These are phyloP conservation scores for Favolaschia claudopus DNA, from an alignment of 768 basidiomycete species.

Conservation along the genomic window DNA sequence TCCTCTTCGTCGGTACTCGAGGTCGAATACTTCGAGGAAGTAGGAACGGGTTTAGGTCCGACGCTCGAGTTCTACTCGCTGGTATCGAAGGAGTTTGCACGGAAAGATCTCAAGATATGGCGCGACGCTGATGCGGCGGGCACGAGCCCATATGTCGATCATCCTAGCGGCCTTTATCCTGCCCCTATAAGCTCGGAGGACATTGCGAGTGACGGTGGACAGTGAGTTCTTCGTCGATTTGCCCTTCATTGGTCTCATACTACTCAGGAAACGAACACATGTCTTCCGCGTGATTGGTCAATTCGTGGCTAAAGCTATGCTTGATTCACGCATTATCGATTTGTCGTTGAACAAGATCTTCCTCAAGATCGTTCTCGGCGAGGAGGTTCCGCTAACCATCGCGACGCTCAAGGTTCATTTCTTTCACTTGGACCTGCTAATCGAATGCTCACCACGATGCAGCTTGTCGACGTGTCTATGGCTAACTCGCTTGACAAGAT, in stretches of 20 bases:
- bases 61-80: conserved; percentile 99
- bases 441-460: conserved; percentile 12
- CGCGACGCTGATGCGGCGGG: conserved; percentile 77
- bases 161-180: conserved; percentile 89
- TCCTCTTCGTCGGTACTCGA: conserved; percentile 93
- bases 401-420: conserved; percentile 77
- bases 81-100: conserved; percentile 93
- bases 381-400: conserved; percentile 83
- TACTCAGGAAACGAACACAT: conserved; percentile 78
- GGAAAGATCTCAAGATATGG: conserved; percentile 90
- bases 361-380: conserved; percentile 87
- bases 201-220: conserved; percentile 74
- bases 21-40: conserved; percentile 99
- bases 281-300: conserved; percentile 92
- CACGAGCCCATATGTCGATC: conserved; percentile 77
- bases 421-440: neutral
- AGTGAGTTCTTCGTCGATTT: conserved; percentile 53
- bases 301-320: conserved; percentile 95
- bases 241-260: conserved; percentile 5
- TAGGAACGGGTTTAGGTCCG: conserved; percentile 96
- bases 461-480: conserved; percentile 87
- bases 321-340: conserved; percentile 98
- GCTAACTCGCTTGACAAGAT: conserved; percentile 88
- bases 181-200: conserved; percentile 79
- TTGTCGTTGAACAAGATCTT: conserved; percentile 95